A percentile compares a stretch with the other conserved stretches of the same genome.
These are phyloP conservation scores for Aspergillus melleus DNA, from an alignment of 2,329 filamentous ascomycete genomes.

Conservation along the genomic window DNA sequence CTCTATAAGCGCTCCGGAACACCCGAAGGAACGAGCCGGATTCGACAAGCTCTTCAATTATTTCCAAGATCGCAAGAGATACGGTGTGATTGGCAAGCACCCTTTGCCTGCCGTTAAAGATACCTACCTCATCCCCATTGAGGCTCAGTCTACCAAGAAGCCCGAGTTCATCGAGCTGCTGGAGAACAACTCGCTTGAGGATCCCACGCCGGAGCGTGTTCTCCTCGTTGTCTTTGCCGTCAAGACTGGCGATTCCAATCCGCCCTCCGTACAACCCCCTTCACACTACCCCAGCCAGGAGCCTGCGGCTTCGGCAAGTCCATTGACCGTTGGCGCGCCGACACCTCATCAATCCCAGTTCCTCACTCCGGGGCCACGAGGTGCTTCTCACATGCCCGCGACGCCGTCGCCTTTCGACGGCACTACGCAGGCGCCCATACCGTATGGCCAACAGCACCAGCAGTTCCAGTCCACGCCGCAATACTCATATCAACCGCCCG, in stretches of 20 bases:
- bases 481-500: conserved; percentile 23
- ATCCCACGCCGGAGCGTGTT: conserved; percentile 70
- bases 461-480: conserved; percentile 20
- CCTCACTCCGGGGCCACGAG: conserved; percentile 20
- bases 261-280: conserved; percentile 41
- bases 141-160: conserved; percentile 65
- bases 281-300: conserved; percentile 40
- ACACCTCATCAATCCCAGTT: conserved; percentile 32
- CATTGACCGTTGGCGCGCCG: conserved; percentile 29
- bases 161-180: conserved; percentile 88
- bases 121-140: conserved; percentile 85
- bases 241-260: conserved; percentile 55
- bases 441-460: conserved; percentile 19
- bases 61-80: conserved; percentile 77
- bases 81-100: conserved; percentile 82
- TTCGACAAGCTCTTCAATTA: conserved; percentile 84
- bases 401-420: conserved; percentile 23
- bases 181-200: conserved; percentile 78
- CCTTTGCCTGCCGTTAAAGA: conserved; percentile 76
- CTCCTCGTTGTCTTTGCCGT: conserved; percentile 85
- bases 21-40: conserved; percentile 56
- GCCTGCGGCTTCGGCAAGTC: conserved; percentile 34
- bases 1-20: conserved; percentile 64
- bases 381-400: conserved; percentile 21
- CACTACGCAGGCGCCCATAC: conserved; percentile 14